Base-by-base conservation (phyloP, 257 asterid species). In the Coffea canephora region DNA sequence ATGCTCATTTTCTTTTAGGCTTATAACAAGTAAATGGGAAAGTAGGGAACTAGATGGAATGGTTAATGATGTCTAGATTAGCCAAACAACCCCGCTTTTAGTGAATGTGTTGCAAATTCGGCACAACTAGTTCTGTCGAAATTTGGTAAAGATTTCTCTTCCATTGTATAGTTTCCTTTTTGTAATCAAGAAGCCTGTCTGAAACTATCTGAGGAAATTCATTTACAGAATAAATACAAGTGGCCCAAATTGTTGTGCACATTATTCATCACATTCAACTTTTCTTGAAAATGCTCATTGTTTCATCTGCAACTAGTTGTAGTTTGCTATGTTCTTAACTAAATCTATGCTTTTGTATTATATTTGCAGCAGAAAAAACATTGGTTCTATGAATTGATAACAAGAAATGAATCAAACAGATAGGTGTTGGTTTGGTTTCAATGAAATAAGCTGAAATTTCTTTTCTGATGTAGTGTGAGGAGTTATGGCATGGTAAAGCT, bases 401-500 rank as follows among this genome's bases (percentile, higher is more conserved):
- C 36, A 10, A 71, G 68, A 74, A 11, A 31, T 49, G 46, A 73
- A 62, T 62, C 31, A 62, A 27, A 27, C 12, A 49, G 54, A 49
- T 8, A 49, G 15, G 54, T 49, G 54, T 49, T 49, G 14, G 13
- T 49, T 49, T 49, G 54, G 15, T 8, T 49, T 8, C 54, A 49
- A 8, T 1, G 13, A 25, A 14, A 36, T 69, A 36, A 7, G 9
- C 43, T 27, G 46, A 10, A 27, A 57, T 34, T 82, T 59, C 54
- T 43, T 41, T 68, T 67, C 34, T 34, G 46, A 83, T 83, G 21
- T 84, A 94, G 98, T 92, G 96, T 69, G 86, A 83, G 74, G 97
- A 94, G 84, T 78, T 92, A 79, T 92, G 97, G 97, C 73, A 48
- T 71, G 91, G 91, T 82, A 94, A 92, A 83, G 93, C 94, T 76